Evolutionary conservation across 2,329 filamentous ascomycete genomes (phyloP), one percentile per base, ranked within the genome.

Genomic region (Ceratocystiopsis minuta): DNA sequence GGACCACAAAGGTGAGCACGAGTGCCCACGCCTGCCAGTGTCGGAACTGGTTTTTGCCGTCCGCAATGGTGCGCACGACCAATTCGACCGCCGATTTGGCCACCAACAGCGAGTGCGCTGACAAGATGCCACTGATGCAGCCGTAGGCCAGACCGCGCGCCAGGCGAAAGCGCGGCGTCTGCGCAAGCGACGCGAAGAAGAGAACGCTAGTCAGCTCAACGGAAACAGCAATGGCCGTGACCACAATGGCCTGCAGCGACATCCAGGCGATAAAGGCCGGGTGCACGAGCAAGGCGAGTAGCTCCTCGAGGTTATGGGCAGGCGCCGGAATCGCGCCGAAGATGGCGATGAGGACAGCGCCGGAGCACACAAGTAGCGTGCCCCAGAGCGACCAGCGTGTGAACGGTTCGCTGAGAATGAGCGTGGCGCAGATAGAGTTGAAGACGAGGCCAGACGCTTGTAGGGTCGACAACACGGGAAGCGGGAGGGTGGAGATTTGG

Each of bases 21-120:
- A 96, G 87, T 48, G 81, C 71, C 87, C 88, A 98, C 1, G 88
- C 87, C 58, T 95, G 80, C 81, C 88, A 96, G 50, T 83, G 79
- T 46, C 86, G 78, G 60, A 98, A 98, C 61, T 98, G 85, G 55
- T 98, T 98, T 51, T 78, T 72, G 47, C 80, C 73, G 55, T 93
- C 86, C 37, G 87, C 68, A 36, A 92, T 72, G 4, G 90, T 96
- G 52, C 71, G 70, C 44, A 98, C 85, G 40, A 98, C 69, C 34
- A 98, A 68, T 63, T 98, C 90, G 41, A 98, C 90, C 10, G 90
- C 88, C 28, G 87, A 94, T 60, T 98, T 98, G 48, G 90, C 90
- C 49, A 98, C 77, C 15, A 98, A 70, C 16, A 98, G 71, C 16
- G 82, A 86, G 60, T 98, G 90, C 1, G 90, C 90, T 1, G 90